These are phyloP conservation scores for Gynandropsis gynandra DNA, from an alignment of 345 rosid genomes.

Conservation along the genomic window DNA sequence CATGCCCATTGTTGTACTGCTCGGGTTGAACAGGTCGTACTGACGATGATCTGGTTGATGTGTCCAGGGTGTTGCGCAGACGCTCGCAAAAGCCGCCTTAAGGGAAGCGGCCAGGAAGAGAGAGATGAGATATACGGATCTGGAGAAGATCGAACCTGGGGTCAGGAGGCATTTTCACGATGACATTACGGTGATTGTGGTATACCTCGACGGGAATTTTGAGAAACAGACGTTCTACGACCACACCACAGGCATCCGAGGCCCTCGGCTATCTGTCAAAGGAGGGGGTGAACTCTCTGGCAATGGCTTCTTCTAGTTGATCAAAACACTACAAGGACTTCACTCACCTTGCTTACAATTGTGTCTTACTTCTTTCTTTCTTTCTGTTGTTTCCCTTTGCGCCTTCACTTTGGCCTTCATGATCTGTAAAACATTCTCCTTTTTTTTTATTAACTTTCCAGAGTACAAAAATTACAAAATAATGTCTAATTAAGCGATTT, in stretches of 20 bases:
- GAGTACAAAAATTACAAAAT: too few species aligned
- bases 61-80: slow-evolving; percentile 72
- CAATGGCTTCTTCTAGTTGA: slow-evolving; percentile 22
- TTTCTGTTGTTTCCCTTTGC: too few species aligned
- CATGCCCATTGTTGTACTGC: not conserved
- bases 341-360: too few species aligned
- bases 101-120: slow-evolving; percentile 87
- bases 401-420: too few species aligned
- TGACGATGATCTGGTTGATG: not conserved
- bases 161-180: slow-evolving; percentile 98
- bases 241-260: slow-evolving; percentile 30
- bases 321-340: too few species aligned
- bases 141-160: slow-evolving; percentile 87
- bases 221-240: slow-evolving; percentile 15
- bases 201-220: slow-evolving; percentile 54
- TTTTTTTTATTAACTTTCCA: too few species aligned
- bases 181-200: slow-evolving; percentile 78
- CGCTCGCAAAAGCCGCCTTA: slow-evolving; percentile 69
- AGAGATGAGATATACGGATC: slow-evolving; percentile 90
- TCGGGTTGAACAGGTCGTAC: too few species aligned
- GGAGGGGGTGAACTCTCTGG: slow-evolving; percentile 45
- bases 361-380: too few species aligned
- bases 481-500: too few species aligned
- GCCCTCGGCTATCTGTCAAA: slow-evolving; percentile 51
- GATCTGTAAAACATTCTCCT: too few species aligned